A percentile compares a stretch with the other conserved stretches of the same genome.
These are phyloP conservation scores for Xylariomycetidae sp. DNA, from an alignment of 2,329 filamentous ascomycete genomes.

Conservation along the genomic window DNA sequence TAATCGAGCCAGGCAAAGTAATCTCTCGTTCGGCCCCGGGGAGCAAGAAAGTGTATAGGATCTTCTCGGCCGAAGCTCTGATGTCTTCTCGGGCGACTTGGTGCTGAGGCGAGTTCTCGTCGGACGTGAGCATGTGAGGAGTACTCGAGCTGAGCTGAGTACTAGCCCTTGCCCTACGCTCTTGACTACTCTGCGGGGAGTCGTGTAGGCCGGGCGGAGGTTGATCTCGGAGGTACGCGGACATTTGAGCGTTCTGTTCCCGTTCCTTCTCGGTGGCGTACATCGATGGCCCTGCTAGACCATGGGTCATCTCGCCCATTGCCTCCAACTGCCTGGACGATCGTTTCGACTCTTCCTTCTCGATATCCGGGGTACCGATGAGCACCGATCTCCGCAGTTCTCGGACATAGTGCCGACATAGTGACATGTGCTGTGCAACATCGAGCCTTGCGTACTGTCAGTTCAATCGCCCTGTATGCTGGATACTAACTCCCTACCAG, in stretches of 20 bases:
- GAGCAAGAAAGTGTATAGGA: conserved; percentile 94
- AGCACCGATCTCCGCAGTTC: conserved; percentile 90
- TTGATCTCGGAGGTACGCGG: conserved; percentile 75
- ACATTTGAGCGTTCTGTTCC: conserved; percentile 83
- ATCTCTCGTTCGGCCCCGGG: conserved; percentile 97
- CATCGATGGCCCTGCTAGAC: conserved; percentile 54
- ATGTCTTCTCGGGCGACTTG: conserved; percentile 86
- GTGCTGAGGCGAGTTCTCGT: conserved; percentile 77
- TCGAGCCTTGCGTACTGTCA: conserved; percentile 66
- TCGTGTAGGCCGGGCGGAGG: conserved; percentile 44
- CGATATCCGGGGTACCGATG: conserved; percentile 84
- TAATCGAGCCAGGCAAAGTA: conserved; percentile 80
- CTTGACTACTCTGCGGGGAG: conserved; percentile 47
- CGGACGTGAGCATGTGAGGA: conserved; percentile 57
- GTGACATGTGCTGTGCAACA: conserved; percentile 97
- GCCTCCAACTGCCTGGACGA: conserved; percentile 75
- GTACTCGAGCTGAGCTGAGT: conserved; percentile 54
- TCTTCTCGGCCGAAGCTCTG: conserved; percentile 90
- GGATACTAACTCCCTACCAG: conserved; percentile 57
- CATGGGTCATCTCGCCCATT: conserved; percentile 59
- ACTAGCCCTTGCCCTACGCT: conserved; percentile 40
- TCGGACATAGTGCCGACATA: conserved; percentile 94
- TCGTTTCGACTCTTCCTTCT: conserved; percentile 73
- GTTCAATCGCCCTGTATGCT: conserved; percentile 3
- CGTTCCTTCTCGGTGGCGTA: conserved; percentile 65